Evolutionary conservation across 2,329 filamentous ascomycete genomes (phyloP), one percentile per base, ranked within the genome.

Genomic region (Dothidotthia symphoricarpi): DNA sequence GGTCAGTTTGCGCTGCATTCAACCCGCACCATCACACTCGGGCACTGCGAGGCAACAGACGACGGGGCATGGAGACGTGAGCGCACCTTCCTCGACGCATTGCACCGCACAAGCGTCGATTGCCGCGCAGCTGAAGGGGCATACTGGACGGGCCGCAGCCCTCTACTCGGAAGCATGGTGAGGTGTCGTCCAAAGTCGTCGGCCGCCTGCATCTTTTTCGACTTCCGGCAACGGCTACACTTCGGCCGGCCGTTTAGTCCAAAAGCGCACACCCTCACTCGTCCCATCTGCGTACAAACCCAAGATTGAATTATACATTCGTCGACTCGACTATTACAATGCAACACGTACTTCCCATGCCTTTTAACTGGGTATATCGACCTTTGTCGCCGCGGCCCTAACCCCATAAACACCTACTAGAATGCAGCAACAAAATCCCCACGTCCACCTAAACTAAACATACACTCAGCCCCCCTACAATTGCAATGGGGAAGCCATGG

Each of bases 101-200:
- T 53, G 24, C 44, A 49, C n/a, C 50, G 51, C 9, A 51, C 19
- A 24, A 42, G 24, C 27, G 45, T 44, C 24, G 57, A 54, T 22
- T 55, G 57, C 22, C 52, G 55, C 30, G 53, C 52, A 22, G 43
- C 48, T 31, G 49, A 40, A 14, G 52, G 45, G 27, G 43, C 41
- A 28, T 60, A 51, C 42, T 59, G 59, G 39, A 60, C 59, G 44
- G 66, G 57, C 54, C 63, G 66, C 28, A 72, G 53, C 48, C 71
- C 71, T 69, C 71, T 70, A 59, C 69, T 73, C 51, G 70, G 69
- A 62, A 74, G 67, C 72, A 74, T 74, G 41, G 57, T 64, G 50
- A 49, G 49, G 42, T 59, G 59, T 54, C 53, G 55, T 59, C 55
- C 52, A 43, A 47, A 45, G 47, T 39, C 46, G 22, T 45, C 31